Evolutionary conservation across 805 yeast species (phyloP).

Genomic region (Saccharomyces mikatae): DNA sequence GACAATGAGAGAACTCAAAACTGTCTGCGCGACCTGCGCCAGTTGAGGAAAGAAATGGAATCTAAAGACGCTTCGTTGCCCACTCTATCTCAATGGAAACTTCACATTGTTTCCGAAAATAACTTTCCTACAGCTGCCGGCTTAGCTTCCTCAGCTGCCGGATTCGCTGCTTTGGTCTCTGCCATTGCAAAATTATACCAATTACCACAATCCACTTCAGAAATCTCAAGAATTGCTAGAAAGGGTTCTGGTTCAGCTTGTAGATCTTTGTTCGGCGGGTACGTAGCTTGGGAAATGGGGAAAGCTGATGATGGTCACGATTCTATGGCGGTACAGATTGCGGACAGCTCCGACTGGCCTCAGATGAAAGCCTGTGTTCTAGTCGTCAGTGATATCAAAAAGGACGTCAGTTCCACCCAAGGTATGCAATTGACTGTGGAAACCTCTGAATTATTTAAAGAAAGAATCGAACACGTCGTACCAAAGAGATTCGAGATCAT

Average conservation of each 20-base stretch:
- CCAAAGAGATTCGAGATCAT: slow-evolving; percentile 78
- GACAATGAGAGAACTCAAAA: slow-evolving; percentile 55
- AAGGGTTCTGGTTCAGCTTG: slow-evolving; percentile 99
- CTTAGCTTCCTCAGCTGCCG: slow-evolving; percentile 95
- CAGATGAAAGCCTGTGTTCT: slow-evolving; percentile 83
- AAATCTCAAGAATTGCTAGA: slow-evolving; percentile 87
- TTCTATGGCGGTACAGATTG: slow-evolving; percentile 88
- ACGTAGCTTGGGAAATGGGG: slow-evolving; percentile 99
- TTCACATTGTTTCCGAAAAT: slow-evolving; percentile 85
- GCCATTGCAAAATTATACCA: slow-evolving; percentile 81
- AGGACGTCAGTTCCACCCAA: slow-evolving; percentile 87
- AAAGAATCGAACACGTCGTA: slow-evolving; percentile 73
- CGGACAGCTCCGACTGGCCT: slow-evolving; percentile 84
- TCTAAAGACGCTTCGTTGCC: slow-evolving; percentile 44
- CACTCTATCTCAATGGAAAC: slow-evolving; percentile 50
- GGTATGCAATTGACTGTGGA: slow-evolving; percentile 96
- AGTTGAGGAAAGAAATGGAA: slow-evolving; percentile 58
- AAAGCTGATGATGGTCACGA: slow-evolving; percentile 65
- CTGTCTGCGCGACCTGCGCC: slow-evolving; percentile 69
- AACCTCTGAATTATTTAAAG: slow-evolving; percentile 77
- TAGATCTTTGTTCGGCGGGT: slow-evolving; percentile 93
- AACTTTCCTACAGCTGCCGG: slow-evolving; percentile 99
- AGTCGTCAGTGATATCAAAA: slow-evolving; percentile 88
- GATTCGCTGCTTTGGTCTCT: slow-evolving; percentile 89
- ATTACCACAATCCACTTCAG: slow-evolving; percentile 78